These are phyloP conservation scores for Lentinula aciculospora DNA, from an alignment of 768 basidiomycete species.

Conservation along the genomic window DNA sequence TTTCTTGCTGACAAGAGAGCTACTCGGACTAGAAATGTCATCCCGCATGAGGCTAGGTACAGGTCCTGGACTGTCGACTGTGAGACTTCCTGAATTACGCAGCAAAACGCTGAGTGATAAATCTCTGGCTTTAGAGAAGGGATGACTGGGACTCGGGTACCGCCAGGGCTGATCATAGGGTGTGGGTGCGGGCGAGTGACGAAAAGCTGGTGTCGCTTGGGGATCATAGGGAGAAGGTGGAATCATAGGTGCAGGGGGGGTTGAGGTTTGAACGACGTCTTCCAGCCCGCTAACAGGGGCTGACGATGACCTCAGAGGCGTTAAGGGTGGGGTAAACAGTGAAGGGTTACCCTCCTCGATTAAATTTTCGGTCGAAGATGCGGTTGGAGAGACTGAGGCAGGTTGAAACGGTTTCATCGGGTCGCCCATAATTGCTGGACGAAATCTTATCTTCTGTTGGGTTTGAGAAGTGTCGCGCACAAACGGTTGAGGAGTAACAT, in stretches of 20 bases:
- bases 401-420: constrained; percentile 12
- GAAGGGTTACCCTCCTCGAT: constrained; percentile 3
- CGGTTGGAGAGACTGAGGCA: constrained; percentile 14
- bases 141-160: constrained; percentile 75
- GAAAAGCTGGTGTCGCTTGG: constrained; percentile 66
- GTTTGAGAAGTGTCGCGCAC: constrained; percentile 19
- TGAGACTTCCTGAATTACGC: constrained; percentile 32
- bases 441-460: constrained; percentile 38
- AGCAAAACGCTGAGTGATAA: constrained; percentile 60
- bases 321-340: constrained; percentile 17
- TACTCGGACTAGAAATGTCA: constrained; percentile 5
- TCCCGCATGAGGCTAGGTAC: constrained; percentile 20
- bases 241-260: constrained; percentile 28
- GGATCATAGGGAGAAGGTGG: constrained; percentile 77
- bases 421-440: constrained; percentile 25
- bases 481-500: constrained; percentile 34
- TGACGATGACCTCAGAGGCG: constrained; percentile 32
- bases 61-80: constrained; percentile 18
- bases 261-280: constrained; percentile 20
- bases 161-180: constrained; percentile 82
- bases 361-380: constrained; percentile 13
- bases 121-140: constrained; percentile 58
- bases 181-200: constrained; percentile 68
- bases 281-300: constrained; percentile 19
- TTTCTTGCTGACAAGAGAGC: constrained; percentile 13